Evolutionary conservation across 202 grass and related monocot species (phyloP), one percentile per base, ranked within the genome.

Genomic region (Miscanthus sacchariflorus): DNA sequence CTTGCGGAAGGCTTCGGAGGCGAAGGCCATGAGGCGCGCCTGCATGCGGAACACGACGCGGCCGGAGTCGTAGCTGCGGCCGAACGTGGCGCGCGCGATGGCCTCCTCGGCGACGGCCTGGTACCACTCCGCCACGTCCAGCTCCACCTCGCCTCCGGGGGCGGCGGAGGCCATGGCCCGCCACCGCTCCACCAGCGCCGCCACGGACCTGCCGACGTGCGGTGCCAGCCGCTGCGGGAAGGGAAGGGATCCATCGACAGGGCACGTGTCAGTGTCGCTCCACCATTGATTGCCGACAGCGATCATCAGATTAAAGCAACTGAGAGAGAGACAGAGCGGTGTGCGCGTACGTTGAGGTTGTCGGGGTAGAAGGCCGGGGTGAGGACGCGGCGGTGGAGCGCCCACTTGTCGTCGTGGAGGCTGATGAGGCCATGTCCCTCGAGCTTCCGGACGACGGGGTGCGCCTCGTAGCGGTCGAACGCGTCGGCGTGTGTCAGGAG

Each of bases 381-480:
- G 88, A 98, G 93, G 9, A 98, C 93, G 81, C 89, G 93, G 35
- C 93, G 91, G 86, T 98, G 95, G 83, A 83, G 90, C 21, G 90
- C 93, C 95, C 95, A 98, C 90, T 95, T 93, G 68, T 93, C 90
- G 70, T 90, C 93, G 27, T 90, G 91, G 70, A 98, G 91, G 75
- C 93, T 95, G 82, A 93, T 74, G 72, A 98, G 93, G 30, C 95
- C 95, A 71, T 98, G 91, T 28, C 95, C 95, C 80, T 95, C 95
- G 0, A 98, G 95, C 86, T 93, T 90, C 85, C 95, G 93, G 74
- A 98, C 95, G 15, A 93, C 19, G 23, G 95, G 93, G 73, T 98
- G 95, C 23, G 93, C 90, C 91, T 95, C 91, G 73, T 98, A 98
- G 7, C 95, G 95, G 68, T 98, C 95, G 74, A 95, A 98, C 44